Evolutionary conservation across 2,329 filamentous ascomycete genomes (phyloP), one percentile per base, ranked within the genome.

Genomic region (Verticillium nubilum): DNA sequence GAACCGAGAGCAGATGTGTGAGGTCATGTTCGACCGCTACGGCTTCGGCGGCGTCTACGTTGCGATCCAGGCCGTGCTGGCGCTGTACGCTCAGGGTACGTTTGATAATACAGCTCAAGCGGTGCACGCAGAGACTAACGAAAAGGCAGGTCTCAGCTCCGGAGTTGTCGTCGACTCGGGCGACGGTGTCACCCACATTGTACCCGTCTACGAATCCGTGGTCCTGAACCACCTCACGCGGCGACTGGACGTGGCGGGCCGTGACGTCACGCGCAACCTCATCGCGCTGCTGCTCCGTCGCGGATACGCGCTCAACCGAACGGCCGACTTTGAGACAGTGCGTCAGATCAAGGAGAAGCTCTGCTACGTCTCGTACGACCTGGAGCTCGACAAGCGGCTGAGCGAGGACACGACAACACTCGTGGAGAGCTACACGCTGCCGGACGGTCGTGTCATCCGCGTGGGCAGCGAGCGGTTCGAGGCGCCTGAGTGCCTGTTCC

Each of bases 261-360:
- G 95, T 72, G 95, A 99, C 71, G 95, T 99, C 58, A 99, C 95
- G n/a, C 90, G 94, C 69, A 98, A 99, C 76, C 85, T 99, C 65
- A 99, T 99, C 75, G 92, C 92, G 56, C 88, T 99, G 56, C 88
- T 99, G 23, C 85, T 97, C 60, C 91, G 95, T 70, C 87, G 95
- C 67, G 95, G 95, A 52, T 99, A 99, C 75, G 92, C 95, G 35
- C 86, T 99, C 63, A 99, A 99, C 85, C 87, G 95, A 74, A 99
- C 95, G 13, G 95, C 95, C 72, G 95, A 99, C 75, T 99, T 99
- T 75, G 95, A 99, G 78, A 99, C 95, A 4, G 95, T 99, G 59
- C 90, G 95, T 63, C 94, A 98, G 76, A 98, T 99, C 81, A 99
- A 99, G 80, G 95, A 99, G 83, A 99, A 99, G 83, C 89, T 99